Evolutionary conservation across 768 basidiomycete species (phyloP), one percentile per base, ranked within the genome.

Genomic region (Lactarius evosmus): DNA sequence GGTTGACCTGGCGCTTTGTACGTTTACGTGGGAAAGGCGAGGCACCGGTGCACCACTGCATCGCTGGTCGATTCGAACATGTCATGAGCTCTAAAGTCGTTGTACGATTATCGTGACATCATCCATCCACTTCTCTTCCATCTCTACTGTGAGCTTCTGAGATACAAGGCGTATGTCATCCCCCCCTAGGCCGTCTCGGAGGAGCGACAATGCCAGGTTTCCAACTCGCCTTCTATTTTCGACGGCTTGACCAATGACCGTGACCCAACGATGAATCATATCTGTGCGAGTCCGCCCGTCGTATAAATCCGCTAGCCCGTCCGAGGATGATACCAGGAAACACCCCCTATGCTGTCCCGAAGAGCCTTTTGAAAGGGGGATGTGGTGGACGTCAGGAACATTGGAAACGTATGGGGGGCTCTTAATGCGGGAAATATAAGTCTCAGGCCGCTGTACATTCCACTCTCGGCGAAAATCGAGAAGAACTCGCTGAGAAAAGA

Each of bases 71-170:
- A 38, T 49, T 27, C 22, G 41, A 38, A 12, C 4, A 40, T 51
- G 44, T 19, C 22, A 29, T 33, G 57, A 32, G 14, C 11, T 49
- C 53, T 52, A 75, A 22, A 78, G 69, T 57, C 74, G 74, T 60
- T 79, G 80, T 55, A 82, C 76, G 25, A 82, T 61, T 29, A 82
- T 73, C 8, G 80, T 82, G 22, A 78, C 75, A 63, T 82, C 80
- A 64, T 82, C 82, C 72, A 82, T 77, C 81, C 80, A 82, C 60
- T 75, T 75, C 41, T 79, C 80, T 60, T 78, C 78, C 76, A 81
- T 81, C 71, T 82, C 82, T 50, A 82, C 72, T 8, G 81, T 83
- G 34, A 82, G 59, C 50, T 75, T 77, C 65, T 75, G 74, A n/a
- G 80, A 82, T 14, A 74, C 76, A 6, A 74, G 71, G 19, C 74